Base-by-base conservation (phyloP, 768 basidiomycete species). In the Amanita inopinata region DNA sequence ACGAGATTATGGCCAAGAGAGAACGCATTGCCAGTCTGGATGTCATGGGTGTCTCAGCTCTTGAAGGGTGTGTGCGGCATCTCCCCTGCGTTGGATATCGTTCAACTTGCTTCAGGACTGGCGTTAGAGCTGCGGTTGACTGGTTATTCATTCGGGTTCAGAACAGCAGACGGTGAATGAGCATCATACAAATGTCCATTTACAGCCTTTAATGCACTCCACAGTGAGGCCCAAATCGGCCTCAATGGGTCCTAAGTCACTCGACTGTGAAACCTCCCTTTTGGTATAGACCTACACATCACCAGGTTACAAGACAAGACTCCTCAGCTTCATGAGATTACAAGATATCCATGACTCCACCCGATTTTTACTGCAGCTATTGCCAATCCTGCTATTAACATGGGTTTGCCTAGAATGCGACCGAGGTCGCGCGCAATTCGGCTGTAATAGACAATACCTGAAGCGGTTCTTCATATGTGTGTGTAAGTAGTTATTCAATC, bases 101-200 rank as follows among this genome's bases (percentile, higher is more conserved):
- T 15, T 27, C 4, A 32, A 34, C 17, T 32, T 20, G 3, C 38
- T 38, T 7, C 51, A 96, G 92, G 32, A 88, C 87, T 22, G 92
- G 93, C 1, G 81, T 94, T 11, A 74, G 83, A 43, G 84, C 85
- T 38, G 91, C 87, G 0, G 86, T 96, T 2, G 86, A 96, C 55
- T 98, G 93, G 93, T 56, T 98, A 19, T 94, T 94, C 56, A 78
- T 93, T 42, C 74, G 92, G 0, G 92, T 96, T 3, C 90, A 94
- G 62, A 92, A 91, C 51, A 89, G 87, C 49, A 67, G 84, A 49
- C 75, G 78, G 83, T 80, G 46, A 27, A 58, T 47, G 17, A 11
- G 19, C 3, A 12, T 43, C 12, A 22, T 18, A 10, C 19, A 9
- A n/a, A 27, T 24, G 10, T 38, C 14, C 22, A 23, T 12, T 24